Base-by-base conservation (phyloP, 176 grass and related monocot genomes). In the Urochloa ruziziensis region DNA sequence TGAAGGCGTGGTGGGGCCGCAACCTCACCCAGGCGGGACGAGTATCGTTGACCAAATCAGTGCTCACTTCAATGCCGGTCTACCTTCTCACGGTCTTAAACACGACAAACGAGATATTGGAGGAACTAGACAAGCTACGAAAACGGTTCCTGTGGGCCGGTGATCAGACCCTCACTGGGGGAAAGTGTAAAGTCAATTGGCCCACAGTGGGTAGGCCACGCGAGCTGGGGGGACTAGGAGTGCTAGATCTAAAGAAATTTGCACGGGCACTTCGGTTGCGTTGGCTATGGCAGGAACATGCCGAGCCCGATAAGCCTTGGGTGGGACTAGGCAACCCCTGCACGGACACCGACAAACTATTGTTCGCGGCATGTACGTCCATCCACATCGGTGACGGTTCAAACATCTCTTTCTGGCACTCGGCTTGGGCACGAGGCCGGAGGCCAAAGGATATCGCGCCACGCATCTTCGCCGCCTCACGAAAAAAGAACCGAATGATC, bases 31-130 rank as follows among this genome's bases (percentile, higher is more conserved):
- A 21, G 2, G 51, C 4, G 0, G 51, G 51, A 0, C 17, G 51
- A 7, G 0, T 21, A 0, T 1, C 19, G 0, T 2, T 53, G 2
- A 7, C 2, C 1, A 53, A 53, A 21, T 53, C 51, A 0, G 18
- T 21, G 4, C 5, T 53, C 0, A 21, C 51, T 1, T 53, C 51
- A 0, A 4, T 7, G 4, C 51, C 17, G 0, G 51, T 53, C 5
- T 21, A 53, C 51, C 17, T 21, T 1, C 51, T 53, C 5, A 53
- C 51, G 0, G 51, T 21, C 0, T 21, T 53, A 0, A 53, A 21
- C 5, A 1, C 19, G 18, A 4, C 51, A 5, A 21, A 21, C 1
- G 18, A 21, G 51, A 2, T 53, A 0, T 1, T 21, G 0, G 51
- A 53, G 21, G 51, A 53, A 0, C 4, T 53, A 4, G 51, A 53